Evolutionary conservation across 495 filamentous ascomycete species (phyloP), one percentile per base, ranked within the genome.

Genomic region (Letharia columbiana): DNA sequence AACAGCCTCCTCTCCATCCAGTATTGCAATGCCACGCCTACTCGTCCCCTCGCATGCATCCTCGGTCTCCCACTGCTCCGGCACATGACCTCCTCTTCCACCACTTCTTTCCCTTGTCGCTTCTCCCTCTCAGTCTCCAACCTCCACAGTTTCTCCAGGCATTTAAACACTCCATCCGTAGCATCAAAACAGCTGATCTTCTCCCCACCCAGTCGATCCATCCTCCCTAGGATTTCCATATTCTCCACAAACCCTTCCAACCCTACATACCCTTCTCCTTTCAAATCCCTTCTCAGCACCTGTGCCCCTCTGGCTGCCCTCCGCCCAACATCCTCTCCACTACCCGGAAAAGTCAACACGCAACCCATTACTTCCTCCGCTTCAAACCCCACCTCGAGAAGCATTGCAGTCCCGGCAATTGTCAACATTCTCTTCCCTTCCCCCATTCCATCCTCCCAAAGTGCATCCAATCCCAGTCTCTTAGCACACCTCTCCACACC

Each of bases 101-200:
- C 73, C 40, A 50, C 69, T 42, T 70, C 70, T 39, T 71, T 75
- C 65, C 81, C 76, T 64, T 77, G 77, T 17, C 76, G 74, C 75
- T 82, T 79, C 11, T 87, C 69, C 63, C 82, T 84, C 71, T 85
- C 83, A 59, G 87, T 74, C 71, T 92, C 89, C 74, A 86, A 84
- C 68, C 87, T 74, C 76, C 89, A 84, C 68, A 94, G 70, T 65
- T 75, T 82, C 31, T 77, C 73, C 40, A 93, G 74, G 67, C 86
- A 89, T 60, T 80, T 80, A 73, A 86, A 88, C 8, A 98, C 80
- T 10, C 91, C 91, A 41, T 89, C 89, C 20, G 97, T 81, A 9
- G 92, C 94, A 75, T 94, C 90, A 72, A 92, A 91, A 74, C 94
- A 91, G 69, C 92, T 94, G 13, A 96, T 79, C 31, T 84, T 84